These are phyloP conservation scores for Psidium guajava DNA, from an alignment of 345 rosid species.

Conservation along the genomic window DNA sequence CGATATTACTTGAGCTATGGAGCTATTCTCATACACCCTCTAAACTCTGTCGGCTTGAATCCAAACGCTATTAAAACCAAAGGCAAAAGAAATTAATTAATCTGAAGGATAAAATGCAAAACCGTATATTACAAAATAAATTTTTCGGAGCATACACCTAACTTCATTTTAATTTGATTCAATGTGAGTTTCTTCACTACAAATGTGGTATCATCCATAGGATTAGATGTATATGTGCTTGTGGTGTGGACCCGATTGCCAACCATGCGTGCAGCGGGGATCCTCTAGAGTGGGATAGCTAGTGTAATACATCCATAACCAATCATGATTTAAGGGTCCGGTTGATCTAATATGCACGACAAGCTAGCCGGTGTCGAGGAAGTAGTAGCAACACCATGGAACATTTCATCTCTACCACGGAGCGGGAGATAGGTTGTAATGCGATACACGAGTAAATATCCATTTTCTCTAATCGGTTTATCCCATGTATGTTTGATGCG, in stretches of 20 bases:
- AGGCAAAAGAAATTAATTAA: too few species aligned
- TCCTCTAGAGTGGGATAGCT: neutral
- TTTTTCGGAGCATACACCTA: neutral
- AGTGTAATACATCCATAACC: rapidly evolving
- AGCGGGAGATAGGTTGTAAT: too few species aligned
- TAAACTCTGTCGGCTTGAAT: too few species aligned
- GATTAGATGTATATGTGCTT: neutral
- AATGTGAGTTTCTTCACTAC: neutral
- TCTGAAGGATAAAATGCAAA: too few species aligned
- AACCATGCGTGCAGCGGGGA: neutral
- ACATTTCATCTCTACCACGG: neutral
- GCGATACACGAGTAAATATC: too few species aligned
- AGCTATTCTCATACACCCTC: too few species aligned
- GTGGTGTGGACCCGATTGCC: neutral
- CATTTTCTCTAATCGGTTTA: neutral
- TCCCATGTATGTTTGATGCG: neutral
- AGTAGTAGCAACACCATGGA: neutral
- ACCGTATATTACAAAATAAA: too few species aligned
- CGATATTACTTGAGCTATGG: too few species aligned
- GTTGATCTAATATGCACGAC: neutral
- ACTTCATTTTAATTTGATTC: neutral
- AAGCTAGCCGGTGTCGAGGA: rapidly evolving
- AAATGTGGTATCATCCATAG: neutral
- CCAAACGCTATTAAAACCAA: too few species aligned
- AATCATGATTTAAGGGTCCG: rapidly evolving